Conservation (phyloP, 2,329 filamentous ascomycete species). For the Neurospora sp. region DNA sequence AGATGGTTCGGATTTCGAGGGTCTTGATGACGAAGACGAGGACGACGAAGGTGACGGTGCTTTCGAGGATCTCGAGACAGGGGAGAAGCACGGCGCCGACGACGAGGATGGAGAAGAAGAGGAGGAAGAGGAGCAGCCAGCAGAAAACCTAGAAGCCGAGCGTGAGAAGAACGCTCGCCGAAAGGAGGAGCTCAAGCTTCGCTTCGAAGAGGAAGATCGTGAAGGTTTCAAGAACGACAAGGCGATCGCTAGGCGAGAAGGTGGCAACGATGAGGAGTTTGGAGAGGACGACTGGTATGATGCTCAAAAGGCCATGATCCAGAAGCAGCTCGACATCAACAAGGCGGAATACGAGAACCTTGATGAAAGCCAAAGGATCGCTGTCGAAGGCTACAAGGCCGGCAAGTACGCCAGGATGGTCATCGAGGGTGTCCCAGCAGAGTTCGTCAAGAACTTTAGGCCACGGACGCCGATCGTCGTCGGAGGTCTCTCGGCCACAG, state of each 20-base stretch:
- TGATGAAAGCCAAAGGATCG: conserved; percentile 71
- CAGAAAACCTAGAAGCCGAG: conserved; percentile 65
- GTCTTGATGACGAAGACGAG: conserved; percentile 47
- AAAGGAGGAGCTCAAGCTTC: conserved; percentile 88
- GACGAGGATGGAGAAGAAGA: conserved; percentile 15
- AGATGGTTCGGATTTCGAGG: conserved; percentile 50
- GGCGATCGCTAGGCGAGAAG: conserved; percentile 61
- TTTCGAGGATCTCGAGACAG: conserved; percentile 70
- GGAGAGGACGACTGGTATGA: conserved; percentile 99
- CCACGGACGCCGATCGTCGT: conserved; percentile 76
- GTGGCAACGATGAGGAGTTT: conserved; percentile 65
- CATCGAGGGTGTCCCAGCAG: conserved; percentile 78
- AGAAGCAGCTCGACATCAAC: conserved; percentile 96
- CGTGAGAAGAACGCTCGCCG: conserved; percentile 81
- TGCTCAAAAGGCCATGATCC: conserved; percentile 83
- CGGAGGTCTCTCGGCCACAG: conserved; percentile 84
- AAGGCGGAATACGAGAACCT: conserved; percentile 83
- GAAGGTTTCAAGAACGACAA: conserved; percentile 92
- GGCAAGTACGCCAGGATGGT: conserved; percentile 91
- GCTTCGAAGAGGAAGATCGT: conserved; percentile 96
- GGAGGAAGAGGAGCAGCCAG: conserved; percentile 32
- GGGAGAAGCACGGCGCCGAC: conserved; percentile 44
- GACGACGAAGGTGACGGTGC: conserved; percentile 42
- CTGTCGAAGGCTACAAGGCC: conserved; percentile 83
- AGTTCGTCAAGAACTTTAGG: conserved; percentile 79